phyloP scores from a whole-genome alignment of 805 yeast genomes.

The Pachysolen tannophilus region DNA sequence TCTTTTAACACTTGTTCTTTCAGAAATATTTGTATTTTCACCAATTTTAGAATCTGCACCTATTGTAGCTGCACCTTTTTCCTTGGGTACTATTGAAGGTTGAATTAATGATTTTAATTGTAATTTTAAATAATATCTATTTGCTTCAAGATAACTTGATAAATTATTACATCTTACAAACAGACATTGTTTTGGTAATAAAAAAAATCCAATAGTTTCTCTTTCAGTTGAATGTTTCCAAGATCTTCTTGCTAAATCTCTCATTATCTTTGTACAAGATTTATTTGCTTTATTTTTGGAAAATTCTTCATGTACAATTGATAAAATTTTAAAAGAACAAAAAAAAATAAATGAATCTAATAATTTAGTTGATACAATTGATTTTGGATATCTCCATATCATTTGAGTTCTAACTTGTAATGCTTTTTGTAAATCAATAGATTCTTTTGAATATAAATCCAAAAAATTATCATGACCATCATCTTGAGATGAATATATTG shows the following conservation, averaged over 20 bases:
- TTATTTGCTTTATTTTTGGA: slow-evolving; percentile 24
- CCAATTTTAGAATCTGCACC: slow-evolving; percentile 87
- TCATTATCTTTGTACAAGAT: slow-evolving; percentile 58
- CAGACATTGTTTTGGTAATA: slow-evolving; percentile 58
- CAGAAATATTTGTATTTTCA: slow-evolving; percentile 58
- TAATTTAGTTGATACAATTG: slow-evolving; percentile 68
- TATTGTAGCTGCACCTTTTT: slow-evolving; percentile 58
- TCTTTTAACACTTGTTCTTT: slow-evolving; percentile 78
- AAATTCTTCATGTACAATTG: slow-evolving; percentile 33
- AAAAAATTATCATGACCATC: slow-evolving; percentile 43
- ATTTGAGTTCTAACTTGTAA: slow-evolving; percentile 77
- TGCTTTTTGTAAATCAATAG: slow-evolving; percentile 63
- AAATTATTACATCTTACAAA: slow-evolving; percentile 76
- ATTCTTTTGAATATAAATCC: slow-evolving; percentile 64
- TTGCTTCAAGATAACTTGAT: slow-evolving; percentile 83
- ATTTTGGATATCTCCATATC: slow-evolving; percentile 81
- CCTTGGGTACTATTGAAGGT: slow-evolving; percentile 26
- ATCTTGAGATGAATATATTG: slow-evolving; percentile 47
- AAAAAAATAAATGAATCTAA: slow-evolving; percentile 69
- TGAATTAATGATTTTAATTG: slow-evolving; percentile 38
- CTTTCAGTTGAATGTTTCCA: slow-evolving; percentile 67
- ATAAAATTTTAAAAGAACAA: slow-evolving; percentile 45
- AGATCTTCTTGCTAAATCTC: slow-evolving; percentile 85
- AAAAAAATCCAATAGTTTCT: slow-evolving; percentile 62
- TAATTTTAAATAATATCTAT: slow-evolving; percentile 62